Evolutionary conservation across 768 basidiomycete species (phyloP).

Genomic region (Hydnomerulius pinastri): DNA sequence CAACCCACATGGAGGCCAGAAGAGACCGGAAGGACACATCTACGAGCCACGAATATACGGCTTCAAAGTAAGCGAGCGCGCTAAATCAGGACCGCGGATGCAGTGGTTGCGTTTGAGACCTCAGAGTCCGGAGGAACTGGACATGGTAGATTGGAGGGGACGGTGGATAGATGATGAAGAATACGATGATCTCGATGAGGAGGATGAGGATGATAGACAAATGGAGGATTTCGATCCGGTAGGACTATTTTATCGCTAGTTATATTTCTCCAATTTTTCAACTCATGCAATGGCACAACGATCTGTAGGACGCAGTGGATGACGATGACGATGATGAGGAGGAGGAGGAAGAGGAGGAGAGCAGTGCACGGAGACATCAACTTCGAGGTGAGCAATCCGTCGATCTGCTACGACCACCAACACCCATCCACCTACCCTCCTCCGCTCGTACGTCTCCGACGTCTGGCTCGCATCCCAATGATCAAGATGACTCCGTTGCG

Average conservation of each 20-base stretch:
- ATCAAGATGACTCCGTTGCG: conserved; percentile 35
- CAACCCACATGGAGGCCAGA: conserved; percentile 87
- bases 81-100: conserved; percentile 95
- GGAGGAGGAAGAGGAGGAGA: conserved; percentile 38
- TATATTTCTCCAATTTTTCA: background rate
- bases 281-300: conserved; percentile 15
- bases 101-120: conserved; percentile 92
- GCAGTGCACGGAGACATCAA: conserved; percentile 27
- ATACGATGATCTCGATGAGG: conserved; percentile 66
- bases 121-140: conserved; percentile 75
- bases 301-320: conserved; percentile 49
- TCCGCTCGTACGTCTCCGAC: conserved; percentile 56
- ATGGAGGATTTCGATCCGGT: conserved; percentile 91
- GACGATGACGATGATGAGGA: conserved; percentile 64
- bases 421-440: conserved; percentile 42
- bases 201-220: conserved; percentile 59
- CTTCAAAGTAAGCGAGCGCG: conserved; percentile 94
- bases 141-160: conserved; percentile 88
- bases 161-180: conserved; percentile 82
- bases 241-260: conserved; percentile 21
- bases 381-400: conserved; percentile 38
- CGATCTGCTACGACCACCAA: conserved; percentile 38
- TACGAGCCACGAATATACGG: conserved; percentile 95
- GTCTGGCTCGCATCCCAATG: conserved; percentile 48
- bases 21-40: conserved; percentile 81